Percentiles rank a stretch among this genome's conserved stretches.
phyloP scores from a whole-genome alignment of 768 basidiomycete genomes.

The Cubamyces sp. region DNA sequence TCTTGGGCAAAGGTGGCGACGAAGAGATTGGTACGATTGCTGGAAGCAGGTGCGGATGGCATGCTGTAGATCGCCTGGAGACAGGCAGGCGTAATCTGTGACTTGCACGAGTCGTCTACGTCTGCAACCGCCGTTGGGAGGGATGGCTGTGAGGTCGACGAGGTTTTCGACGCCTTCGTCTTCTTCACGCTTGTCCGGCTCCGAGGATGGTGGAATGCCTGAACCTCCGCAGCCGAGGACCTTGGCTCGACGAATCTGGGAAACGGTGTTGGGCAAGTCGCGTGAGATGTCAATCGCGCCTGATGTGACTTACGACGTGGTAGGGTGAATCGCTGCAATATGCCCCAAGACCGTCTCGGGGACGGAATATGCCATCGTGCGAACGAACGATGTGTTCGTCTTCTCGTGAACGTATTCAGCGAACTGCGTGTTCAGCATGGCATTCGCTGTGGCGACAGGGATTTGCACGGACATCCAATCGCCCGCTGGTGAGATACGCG shows the following conservation, averaged over 20 bases:
- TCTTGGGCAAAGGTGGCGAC: constrained; percentile 38
- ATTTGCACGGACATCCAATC: constrained; percentile 33
- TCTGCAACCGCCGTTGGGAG: constrained; percentile 23
- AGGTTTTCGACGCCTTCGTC: neutral
- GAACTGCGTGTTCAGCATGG: constrained; percentile 34
- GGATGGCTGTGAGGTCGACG: constrained; percentile 30
- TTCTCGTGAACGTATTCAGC: constrained; percentile 30
- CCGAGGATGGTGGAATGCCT: constrained; percentile 37
- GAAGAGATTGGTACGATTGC: constrained; percentile 31
- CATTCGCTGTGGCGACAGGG: constrained; percentile 34
- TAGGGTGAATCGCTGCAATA: constrained; percentile 35
- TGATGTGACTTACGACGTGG: constrained; percentile 38
- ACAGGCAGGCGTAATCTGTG: constrained; percentile 35
- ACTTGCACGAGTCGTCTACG: constrained; percentile 34
- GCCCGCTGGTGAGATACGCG: constrained; percentile 29
- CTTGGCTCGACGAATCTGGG: constrained; percentile 19
- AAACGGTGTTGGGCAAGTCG: neutral
- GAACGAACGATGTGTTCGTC: constrained; percentile 28
- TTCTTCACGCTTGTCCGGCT: neutral
- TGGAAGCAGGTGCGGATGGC: constrained; percentile 25
- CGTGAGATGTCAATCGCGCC: constrained; percentile 31
- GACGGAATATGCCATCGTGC: constrained; percentile 37
- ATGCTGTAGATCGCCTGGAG: constrained; percentile 37
- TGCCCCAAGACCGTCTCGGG: constrained; percentile 32
- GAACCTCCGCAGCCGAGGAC: neutral